Base-by-base conservation (phyloP, 768 basidiomycete species). In the Xerocomus brunneocitrinus region DNA sequence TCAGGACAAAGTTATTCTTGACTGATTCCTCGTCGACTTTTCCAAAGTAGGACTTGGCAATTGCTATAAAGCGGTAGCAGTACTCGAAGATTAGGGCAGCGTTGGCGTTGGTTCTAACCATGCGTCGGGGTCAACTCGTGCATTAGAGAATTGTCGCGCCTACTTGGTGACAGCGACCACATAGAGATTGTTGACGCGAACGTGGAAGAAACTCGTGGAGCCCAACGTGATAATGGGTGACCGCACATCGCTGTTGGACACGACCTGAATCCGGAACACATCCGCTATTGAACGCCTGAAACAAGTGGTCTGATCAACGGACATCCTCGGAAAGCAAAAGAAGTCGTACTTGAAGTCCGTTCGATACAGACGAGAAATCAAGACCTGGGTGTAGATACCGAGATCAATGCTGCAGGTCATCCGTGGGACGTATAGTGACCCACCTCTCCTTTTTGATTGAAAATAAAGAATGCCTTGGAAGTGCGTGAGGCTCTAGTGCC, bases 401-500 rank as follows among this genome's bases (percentile, higher is more conserved):
- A 41, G 53, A 58, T 57, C 55, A 54, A 35, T 41, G 35, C 44
- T 24, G 16, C 3, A 7, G 3, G 22, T 35, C 10, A 14, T 39
- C 13, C 7, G 19, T 14, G 19, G 8, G n/a, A 50, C 8, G 12
- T 13, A 5, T n/a, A 3, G 5, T n/a, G 28, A 66, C 81, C 38
- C 52, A 94, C 95, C 82, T 98, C 97, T 71, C 97, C 97, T 72
- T 98, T 98, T 72, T 95, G 93, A 68, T 98, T 99, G 79, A 98
- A 97, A 54, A 98, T 92, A 73, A 98, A 98, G 83, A 98, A 98
- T 45, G 91, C 95, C 95, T 98, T 60, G 47, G 43, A n/a, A 56
- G 24, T 12, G 34, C 14, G 45, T 57, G 22, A 50, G 56, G 49
- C 42, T 50, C 14, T 34, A 13, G 34, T 39, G 12, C 28, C 32